Evolutionary conservation across 805 yeast species (phyloP).

Genomic region (Sungouiella thailandica): DNA sequence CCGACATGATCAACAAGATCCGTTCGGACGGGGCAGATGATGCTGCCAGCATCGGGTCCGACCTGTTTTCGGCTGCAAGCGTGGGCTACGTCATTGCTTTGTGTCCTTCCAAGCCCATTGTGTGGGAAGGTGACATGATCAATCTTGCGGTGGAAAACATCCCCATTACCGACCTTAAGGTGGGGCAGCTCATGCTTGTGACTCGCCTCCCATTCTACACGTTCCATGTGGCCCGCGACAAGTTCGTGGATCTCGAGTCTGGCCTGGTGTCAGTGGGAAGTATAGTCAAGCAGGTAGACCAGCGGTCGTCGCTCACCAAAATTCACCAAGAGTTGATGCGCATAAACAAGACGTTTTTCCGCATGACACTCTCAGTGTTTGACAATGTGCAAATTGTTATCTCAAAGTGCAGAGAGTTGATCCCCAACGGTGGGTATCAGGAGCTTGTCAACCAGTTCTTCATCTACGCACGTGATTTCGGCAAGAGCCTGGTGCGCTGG

Average conservation of each 20-base stretch:
- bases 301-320: slow-evolving; percentile 63
- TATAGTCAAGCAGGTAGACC: slow-evolving; percentile 44
- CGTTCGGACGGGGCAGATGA: slow-evolving; percentile 1
- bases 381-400: slow-evolving; percentile 51
- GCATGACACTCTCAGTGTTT: slow-evolving; percentile 60
- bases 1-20: slow-evolving; percentile 18
- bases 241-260: slow-evolving; percentile 49
- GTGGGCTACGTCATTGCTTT: slow-evolving; percentile 66
- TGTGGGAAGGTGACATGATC: slow-evolving; percentile 83
- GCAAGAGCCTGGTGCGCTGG: slow-evolving; percentile 62
- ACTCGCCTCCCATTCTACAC: slow-evolving; percentile 62
- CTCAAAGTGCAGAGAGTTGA: slow-evolving; percentile 50
- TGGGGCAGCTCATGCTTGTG: slow-evolving; percentile 63
- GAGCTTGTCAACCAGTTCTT: slow-evolving; percentile 73
- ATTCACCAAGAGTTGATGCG: slow-evolving; percentile 70
- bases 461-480: slow-evolving; percentile 75
- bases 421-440: slow-evolving; percentile 54
- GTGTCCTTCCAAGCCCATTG: slow-evolving; percentile 76
- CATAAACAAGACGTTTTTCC: slow-evolving; percentile 61
- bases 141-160: slow-evolving; percentile 45
- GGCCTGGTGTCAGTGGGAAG: slow-evolving; percentile 46
- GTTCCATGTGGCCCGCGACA: slow-evolving; percentile 45
- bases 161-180: slow-evolving; percentile 53
- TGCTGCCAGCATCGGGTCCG: not conserved
- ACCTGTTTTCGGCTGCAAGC: slow-evolving; percentile 12